These are phyloP conservation scores for Penicillium herquei DNA, from an alignment of 495 filamentous ascomycete genomes.

Conservation along the genomic window DNA sequence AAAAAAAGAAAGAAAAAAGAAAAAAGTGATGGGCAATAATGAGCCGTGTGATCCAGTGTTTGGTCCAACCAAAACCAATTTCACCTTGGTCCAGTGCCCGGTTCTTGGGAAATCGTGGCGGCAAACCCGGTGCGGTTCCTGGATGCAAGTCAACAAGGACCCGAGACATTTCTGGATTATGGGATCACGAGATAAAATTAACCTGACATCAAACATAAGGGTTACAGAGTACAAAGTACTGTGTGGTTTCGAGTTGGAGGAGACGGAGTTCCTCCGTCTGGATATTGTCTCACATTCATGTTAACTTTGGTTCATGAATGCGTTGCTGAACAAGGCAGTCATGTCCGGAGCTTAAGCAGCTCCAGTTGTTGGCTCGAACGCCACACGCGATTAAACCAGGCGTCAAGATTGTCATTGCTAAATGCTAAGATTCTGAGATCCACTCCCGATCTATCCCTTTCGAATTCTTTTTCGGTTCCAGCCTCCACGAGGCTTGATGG, in stretches of 20 bases:
- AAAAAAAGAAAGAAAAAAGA: not conserved
- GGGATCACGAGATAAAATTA: not conserved
- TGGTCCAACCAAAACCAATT: too few relatives aligned
- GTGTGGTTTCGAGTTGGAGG: too few relatives aligned
- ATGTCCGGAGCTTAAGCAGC: constrained; percentile 6
- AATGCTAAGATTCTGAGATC: constrained; percentile 9
- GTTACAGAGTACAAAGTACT: too few relatives aligned
- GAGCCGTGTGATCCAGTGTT: not conserved
- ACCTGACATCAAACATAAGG: not conserved
- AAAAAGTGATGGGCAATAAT: not conserved
- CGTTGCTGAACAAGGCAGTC: constrained; percentile 8
- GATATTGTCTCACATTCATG: too few relatives aligned
- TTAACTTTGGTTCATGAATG: too few relatives aligned
- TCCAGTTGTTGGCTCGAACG: not conserved
- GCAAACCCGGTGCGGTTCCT: too few relatives aligned
- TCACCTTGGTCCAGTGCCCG: too few relatives aligned
- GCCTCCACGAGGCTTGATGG: constrained; percentile 15
- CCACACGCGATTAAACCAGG: constrained; percentile 3
- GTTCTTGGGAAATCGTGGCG: too few relatives aligned
- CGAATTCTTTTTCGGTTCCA: constrained; percentile 10
- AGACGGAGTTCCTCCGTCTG: too few relatives aligned
- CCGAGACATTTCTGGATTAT: not conserved
- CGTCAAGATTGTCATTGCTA: too few relatives aligned
- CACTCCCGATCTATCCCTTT: not conserved
- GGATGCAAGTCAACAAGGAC: not conserved